These are phyloP conservation scores for Stachybotrys elegans DNA, from an alignment of 2,329 filamentous ascomycete genomes.

Conservation along the genomic window DNA sequence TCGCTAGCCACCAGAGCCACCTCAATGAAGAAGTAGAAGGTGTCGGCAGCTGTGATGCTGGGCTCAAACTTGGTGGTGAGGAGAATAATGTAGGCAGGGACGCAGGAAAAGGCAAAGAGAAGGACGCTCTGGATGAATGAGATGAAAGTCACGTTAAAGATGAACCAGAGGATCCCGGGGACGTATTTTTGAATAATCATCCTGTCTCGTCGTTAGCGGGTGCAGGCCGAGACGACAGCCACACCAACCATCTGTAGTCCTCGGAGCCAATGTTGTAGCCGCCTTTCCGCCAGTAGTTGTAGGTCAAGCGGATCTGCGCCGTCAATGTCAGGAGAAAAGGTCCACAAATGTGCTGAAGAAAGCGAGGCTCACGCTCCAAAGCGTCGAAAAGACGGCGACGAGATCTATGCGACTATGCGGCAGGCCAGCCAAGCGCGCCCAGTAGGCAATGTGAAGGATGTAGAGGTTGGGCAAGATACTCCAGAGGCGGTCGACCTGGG, in stretches of 20 bases:
- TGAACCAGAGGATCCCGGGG: constrained; percentile 62
- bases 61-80: constrained; percentile 62
- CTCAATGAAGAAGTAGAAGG: constrained; percentile 40
- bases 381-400: constrained; percentile 60
- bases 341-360: constrained; percentile 10
- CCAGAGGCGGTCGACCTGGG: constrained; percentile 94
- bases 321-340: not conserved
- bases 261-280: constrained; percentile 86
- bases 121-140: constrained; percentile 77
- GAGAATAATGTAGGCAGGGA: constrained; percentile 78
- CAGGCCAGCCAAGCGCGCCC: constrained; percentile 71
- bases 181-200: constrained; percentile 64
- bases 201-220: constrained; percentile 35
- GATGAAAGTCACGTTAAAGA: constrained; percentile 90
- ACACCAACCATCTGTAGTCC: constrained; percentile 76
- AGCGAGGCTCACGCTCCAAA: constrained; percentile 70
- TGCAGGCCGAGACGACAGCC: not conserved
- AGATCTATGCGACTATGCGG: constrained; percentile 68
- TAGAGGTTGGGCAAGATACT: constrained; percentile 84
- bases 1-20: constrained; percentile 57
- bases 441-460: constrained; percentile 77
- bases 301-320: constrained; percentile 74
- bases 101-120: constrained; percentile 68
- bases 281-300: constrained; percentile 94
- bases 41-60: constrained; percentile 38